Evolutionary conservation across 148 eudicot genomes (phyloP).

Genomic region (Tetragonia tetragonoides): DNA sequence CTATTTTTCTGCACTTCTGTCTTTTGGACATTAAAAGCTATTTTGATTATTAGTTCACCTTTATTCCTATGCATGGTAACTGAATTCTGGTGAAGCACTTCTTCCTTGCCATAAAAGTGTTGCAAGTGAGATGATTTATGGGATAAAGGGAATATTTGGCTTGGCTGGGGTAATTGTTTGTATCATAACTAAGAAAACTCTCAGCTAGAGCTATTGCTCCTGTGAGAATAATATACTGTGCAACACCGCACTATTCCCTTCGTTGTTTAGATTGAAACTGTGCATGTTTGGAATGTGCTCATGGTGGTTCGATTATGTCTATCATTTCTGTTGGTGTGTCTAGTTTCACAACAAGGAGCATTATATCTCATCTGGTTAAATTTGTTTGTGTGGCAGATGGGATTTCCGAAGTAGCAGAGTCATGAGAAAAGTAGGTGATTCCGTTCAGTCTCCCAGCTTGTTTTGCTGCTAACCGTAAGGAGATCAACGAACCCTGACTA

Average conservation of each 20-base stretch:
- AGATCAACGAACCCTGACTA: constrained; percentile 15
- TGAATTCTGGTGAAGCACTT: background rate
- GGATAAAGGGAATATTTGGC: background rate
- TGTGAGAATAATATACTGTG: background rate
- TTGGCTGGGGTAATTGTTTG: background rate
- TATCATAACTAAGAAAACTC: background rate
- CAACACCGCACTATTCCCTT: background rate
- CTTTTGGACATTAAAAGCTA: background rate
- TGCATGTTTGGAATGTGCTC: background rate
- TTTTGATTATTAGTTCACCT: background rate
- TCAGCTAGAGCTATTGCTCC: no score
- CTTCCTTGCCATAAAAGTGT: background rate
- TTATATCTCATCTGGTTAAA: background rate
- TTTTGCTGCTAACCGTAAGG: constrained; percentile 14
- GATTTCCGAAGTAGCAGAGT: constrained; percentile 26
- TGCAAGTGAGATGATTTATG: background rate
- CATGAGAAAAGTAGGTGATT: constrained; percentile 9
- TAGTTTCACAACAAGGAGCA: background rate
- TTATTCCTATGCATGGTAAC: background rate
- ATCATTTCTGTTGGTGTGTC: background rate
- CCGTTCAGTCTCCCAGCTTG: constrained; percentile 3
- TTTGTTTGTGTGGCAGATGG: constrained; percentile 18
- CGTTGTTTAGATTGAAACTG: background rate
- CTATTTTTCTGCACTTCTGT: background rate
- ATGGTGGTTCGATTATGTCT: background rate